Evolutionary conservation across 805 yeast genomes (phyloP).

Genomic region (Pichia pseudocactophila): DNA sequence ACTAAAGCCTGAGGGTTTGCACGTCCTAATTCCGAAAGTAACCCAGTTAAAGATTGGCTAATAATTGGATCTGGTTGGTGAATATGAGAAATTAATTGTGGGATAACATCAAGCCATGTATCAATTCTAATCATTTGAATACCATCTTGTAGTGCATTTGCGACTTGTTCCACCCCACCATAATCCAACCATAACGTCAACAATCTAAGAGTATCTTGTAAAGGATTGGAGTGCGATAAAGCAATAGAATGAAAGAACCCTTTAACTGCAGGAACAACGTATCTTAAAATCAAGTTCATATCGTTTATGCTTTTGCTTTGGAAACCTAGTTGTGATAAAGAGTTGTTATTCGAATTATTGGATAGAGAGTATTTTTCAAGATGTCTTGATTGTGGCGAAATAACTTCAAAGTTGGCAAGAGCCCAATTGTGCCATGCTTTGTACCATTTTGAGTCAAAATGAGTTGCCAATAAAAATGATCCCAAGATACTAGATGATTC

Average conservation of each 20-base stretch:
- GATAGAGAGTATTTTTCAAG: constrained; percentile 11
- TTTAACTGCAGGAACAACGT: constrained; percentile 90
- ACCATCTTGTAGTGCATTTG: constrained; percentile 85
- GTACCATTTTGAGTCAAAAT: constrained; percentile 88
- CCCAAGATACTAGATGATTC: constrained; percentile 75
- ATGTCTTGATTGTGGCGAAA: constrained; percentile 43
- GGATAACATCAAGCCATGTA: constrained; percentile 91
- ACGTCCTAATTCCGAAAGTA: constrained; percentile 80
- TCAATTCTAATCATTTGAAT: constrained; percentile 82
- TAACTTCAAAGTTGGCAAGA: constrained; percentile 91
- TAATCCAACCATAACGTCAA: constrained; percentile 92
- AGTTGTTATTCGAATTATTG: neutral
- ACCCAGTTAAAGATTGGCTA: constrained; percentile 66
- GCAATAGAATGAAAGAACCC: constrained; percentile 96
- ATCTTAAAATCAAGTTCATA: constrained; percentile 61
- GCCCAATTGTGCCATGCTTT: constrained; percentile 99
- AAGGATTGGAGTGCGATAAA: constrained; percentile 72
- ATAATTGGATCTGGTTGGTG: constrained; percentile 90
- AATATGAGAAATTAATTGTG: constrained; percentile 91
- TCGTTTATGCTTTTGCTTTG: constrained; percentile 22
- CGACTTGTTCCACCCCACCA: constrained; percentile 90
- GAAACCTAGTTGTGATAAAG: neutral
- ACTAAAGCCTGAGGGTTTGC: constrained; percentile 97
- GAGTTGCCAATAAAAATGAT: constrained; percentile 87
- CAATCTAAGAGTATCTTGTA: constrained; percentile 86